Evolutionary conservation across 1,139 yeast species (phyloP), one percentile per base, ranked within the genome.

Genomic region (Pichia sp.): DNA sequence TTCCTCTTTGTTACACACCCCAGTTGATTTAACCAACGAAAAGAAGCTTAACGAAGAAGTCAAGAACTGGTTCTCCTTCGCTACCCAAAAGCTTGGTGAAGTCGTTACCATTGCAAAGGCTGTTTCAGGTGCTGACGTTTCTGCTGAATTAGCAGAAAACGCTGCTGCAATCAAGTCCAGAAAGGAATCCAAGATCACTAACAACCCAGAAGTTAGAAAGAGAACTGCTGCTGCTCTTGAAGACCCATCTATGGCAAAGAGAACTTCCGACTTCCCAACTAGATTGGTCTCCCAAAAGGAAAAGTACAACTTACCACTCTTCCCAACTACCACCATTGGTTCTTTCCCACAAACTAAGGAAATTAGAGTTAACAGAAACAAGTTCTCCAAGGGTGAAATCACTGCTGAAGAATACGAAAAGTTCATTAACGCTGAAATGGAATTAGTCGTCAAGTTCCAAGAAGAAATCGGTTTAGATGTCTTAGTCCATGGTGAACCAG

Each of bases 301-400:
- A 55, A 73, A 78, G 62, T 85, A 85, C 75, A 84, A 88, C 74
- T 75, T 91, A 65, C 98, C 98, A 56, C 72, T 85, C 62, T 91
- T 91, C 95, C 98, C 98, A 69, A 91, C 98, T 63, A 91, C 98
- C 65, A 91, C 98, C 58, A 91, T 91, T 67, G 98, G 98, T 69
- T 91, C 98, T 51, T 91, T 91, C 97, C 98, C 98, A 58, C 98
- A 91, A 77, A 91, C 98, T 65, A 86, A 86, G 77, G 98, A 91
- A 65, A 91, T 91, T 69, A 86, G 98, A 77, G 67, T 88, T 67
- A 83, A 84, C 83, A 88, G 98, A 78, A 87, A 88, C 81, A 91
- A 91, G 74, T 87, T 84, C 70, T 74, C 82, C 67, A 91, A 91
- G 81, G 98, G 98, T 66, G 82, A 84, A 60, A 80, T 91, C 60